Percentiles rank a stretch among this genome's conserved stretches.
Conservation (phyloP, 768 basidiomycete species). For the Lactarius akahatsu region DNA sequence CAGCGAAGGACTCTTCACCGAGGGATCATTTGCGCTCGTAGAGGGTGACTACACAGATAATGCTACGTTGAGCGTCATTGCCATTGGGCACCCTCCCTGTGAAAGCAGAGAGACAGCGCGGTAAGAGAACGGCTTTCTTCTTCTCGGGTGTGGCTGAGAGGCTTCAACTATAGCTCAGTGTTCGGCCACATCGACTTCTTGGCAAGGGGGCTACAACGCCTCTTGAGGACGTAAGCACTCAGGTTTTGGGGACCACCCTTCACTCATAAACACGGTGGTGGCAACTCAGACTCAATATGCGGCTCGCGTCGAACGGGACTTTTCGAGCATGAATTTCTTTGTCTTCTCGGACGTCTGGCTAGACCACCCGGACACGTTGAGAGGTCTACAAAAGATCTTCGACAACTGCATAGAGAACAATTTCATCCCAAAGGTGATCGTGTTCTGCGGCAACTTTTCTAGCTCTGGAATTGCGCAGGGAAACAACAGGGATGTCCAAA, state of each 20-base stretch:
- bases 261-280: background rate
- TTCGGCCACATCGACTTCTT: slow-evolving; percentile 95
- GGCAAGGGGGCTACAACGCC: slow-evolving; percentile 92
- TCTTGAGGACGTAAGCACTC: slow-evolving; percentile 75
- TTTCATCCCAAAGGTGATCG: slow-evolving; percentile 85
- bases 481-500: slow-evolving; percentile 71
- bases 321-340: slow-evolving; percentile 82
- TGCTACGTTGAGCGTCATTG: slow-evolving; percentile 81
- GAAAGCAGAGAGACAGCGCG: slow-evolving; percentile 83
- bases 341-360: slow-evolving; percentile 96
- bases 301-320: slow-evolving; percentile 62
- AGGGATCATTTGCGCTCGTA: slow-evolving; percentile 91
- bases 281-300: slow-evolving; percentile 52
- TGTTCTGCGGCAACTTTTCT: slow-evolving; percentile 95
- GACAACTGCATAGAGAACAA: slow-evolving; percentile 85
- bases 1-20: slow-evolving; percentile 93
- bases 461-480: slow-evolving; percentile 79
- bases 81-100: slow-evolving; percentile 96
- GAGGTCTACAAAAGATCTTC: slow-evolving; percentile 80
- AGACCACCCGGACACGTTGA: slow-evolving; percentile 80
- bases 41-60: slow-evolving; percentile 98
- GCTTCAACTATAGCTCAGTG: slow-evolving; percentile 60
- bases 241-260: background rate
- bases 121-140: slow-evolving; percentile 41
- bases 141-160: slow-evolving; percentile 5